Evolutionary conservation across 352 stramenopile species (phyloP), one percentile per base, ranked within the genome.

Genomic region (Ochromonadaceae sp.): DNA sequence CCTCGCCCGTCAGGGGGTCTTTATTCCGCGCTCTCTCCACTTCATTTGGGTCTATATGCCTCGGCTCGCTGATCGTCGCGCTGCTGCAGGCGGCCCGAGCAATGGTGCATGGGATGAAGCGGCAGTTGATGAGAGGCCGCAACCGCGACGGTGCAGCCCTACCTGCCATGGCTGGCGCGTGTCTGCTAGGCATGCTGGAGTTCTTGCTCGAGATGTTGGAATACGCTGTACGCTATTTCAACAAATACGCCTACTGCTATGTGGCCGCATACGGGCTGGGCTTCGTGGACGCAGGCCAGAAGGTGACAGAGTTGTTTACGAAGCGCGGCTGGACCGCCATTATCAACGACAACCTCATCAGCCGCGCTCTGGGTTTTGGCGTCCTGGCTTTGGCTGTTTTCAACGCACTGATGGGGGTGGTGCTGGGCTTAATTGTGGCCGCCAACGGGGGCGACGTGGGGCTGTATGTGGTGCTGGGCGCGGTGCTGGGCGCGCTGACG

Each of bases 311-410:
- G 36, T 76, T 97, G 20, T 97, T 97, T 69, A 78, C 85, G 66
- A 70, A 84, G 58, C 81, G 87, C 39, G 90, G 88, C n/a, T 97
- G 89, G 65, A 90, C 89, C 62, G 81, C 85, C 0, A 95, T 97
- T 66, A 94, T 97, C 71, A 95, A 93, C 69, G 90, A 97, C 72
- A 81, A 93, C 43, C 75, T 97, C 38, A 86, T 95, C 34, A 84
- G 88, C 69, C 90, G 82, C 40, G 84, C 92, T 20, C 73, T 97
- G 28, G 74, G 77, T 31, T 88, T 96, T 68, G 77, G 86, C 3
- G 81, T 81, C n/a, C 72, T 95, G 15, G 79, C 70, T n/a, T 75
- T 95, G n/a, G n/a, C n/a, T 36, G 88, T 82, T 74, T 50, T 77
- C 15, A 58, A 20, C 43, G 20, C 14, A 55, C 14, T n/a, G 47